Evolutionary conservation across 2,329 filamentous ascomycete genomes (phyloP), one percentile per base, ranked within the genome.

Genomic region (Cercospora berteroae): DNA sequence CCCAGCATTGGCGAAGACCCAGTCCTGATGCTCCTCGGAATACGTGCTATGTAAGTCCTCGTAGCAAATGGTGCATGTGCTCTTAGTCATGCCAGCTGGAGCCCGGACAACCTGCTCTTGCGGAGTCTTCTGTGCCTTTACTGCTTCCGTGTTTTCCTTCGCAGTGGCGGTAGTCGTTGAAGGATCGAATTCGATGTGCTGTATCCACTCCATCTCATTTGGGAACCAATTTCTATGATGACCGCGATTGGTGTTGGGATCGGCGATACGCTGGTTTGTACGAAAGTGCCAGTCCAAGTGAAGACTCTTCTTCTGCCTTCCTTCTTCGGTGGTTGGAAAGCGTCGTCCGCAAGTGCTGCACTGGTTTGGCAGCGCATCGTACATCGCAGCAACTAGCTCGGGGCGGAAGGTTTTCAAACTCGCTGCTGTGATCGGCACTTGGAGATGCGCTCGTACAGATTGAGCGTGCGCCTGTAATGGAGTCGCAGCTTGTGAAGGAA

Each of bases 211-310:
- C 81, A 89, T 85, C 81, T 96, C 92, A 75, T 96, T 92, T 59
- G 97, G 89, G 77, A 97, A 97, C 93, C 93, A 98, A 79, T 93
- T 96, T 36, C 95, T 89, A 76, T 96, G 94, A 74, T 96, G 91
- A 33, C 92, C 93, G 69, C 92, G 87, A 77, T 92, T 94, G 23
- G 71, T 68, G 75, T 92, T 89, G 13, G 91, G 90, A 73, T 98
- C 94, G 2, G 89, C 89, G 80, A 96, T 92, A 56, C 93, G 90
- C 75, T 94, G 91, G 76, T 97, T 94, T 25, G 94, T 94, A 65
- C 90, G 89, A 81, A 99, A 99, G 80, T 99, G 95, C 95, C 95
- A 99, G 80, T 99, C 95, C 84, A 99, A 89, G 77, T 99, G 95
- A 3, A 90, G 88, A 25, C 90, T 92, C 82, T 98, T 98, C 82